Evolutionary conservation across 169 alveolate species (phyloP).

Genomic region (Cryptosporidium parvum): DNA sequence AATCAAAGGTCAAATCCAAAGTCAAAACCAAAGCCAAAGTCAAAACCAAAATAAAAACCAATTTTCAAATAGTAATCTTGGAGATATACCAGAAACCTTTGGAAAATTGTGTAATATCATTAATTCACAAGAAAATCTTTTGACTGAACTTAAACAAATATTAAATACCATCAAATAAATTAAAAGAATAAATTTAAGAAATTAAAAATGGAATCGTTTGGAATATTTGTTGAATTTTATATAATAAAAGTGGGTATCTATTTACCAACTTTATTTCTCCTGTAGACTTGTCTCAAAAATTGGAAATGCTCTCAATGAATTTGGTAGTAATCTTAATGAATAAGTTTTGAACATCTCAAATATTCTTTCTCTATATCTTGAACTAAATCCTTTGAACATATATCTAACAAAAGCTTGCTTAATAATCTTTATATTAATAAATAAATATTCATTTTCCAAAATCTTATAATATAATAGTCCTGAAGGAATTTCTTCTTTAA

Average conservation of each 20-base stretch:
- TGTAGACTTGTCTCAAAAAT: conserved; percentile 6
- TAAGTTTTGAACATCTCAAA: conserved; percentile 47
- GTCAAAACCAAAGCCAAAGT: no score
- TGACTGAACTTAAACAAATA: conserved; percentile 30
- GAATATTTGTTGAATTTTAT: not conserved
- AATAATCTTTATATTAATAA: conserved; percentile 30
- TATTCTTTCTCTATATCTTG: conserved; percentile 46
- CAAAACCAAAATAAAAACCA: not conserved
- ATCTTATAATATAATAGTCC: conserved; percentile 59
- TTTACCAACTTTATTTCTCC: not conserved
- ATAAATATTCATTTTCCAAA: conserved; percentile 9
- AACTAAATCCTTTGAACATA: conserved; percentile 48
- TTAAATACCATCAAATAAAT: conserved; percentile 27
- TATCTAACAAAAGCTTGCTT: conserved; percentile 51
- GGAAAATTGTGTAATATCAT: conserved; percentile 44
- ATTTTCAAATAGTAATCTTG: conserved; percentile 6
- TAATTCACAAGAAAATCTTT: conserved; percentile 42
- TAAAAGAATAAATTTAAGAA: no score
- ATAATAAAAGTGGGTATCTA: not conserved
- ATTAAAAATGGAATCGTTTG: not conserved
- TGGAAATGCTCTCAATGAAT: conserved; percentile 29
- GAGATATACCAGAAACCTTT: conserved; percentile 47
- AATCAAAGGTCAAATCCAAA: not conserved
- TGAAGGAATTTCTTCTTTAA: not conserved
- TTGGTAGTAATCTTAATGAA: conserved; percentile 47